Conservation (phyloP, 1,284 basidiomycete species). For the Heterobasidion occidentale region DNA sequence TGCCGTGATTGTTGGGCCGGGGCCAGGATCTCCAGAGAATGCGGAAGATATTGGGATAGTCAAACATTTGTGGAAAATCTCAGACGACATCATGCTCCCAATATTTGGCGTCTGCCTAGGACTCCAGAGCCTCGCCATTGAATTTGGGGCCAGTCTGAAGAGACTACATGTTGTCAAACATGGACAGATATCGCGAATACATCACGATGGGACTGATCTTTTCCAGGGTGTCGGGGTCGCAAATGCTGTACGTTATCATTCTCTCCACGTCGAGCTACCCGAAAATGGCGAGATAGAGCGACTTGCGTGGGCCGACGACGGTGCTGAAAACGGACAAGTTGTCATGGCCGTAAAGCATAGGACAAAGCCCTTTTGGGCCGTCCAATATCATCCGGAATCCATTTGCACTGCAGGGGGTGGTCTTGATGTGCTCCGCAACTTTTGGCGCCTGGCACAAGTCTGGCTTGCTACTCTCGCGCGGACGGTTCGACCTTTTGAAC, state of each 20-base stretch:
- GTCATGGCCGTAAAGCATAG: constrained; percentile 67
- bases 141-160: constrained; percentile 59
- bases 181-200: constrained; percentile 69
- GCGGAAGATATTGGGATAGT: constrained; percentile 59
- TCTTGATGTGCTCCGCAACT: constrained; percentile 56
- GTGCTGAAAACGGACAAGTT: constrained; percentile 53
- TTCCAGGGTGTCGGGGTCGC: constrained; percentile 57
- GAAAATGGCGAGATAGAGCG: constrained; percentile 42
- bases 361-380: constrained; percentile 78
- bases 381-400: constrained; percentile 95
- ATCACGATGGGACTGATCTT: constrained; percentile 48
- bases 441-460: constrained; percentile 54
- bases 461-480: constrained; percentile 42
- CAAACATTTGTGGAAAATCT: constrained; percentile 56
- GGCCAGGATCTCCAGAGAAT: constrained; percentile 72
- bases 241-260: constrained; percentile 83
- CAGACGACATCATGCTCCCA: constrained; percentile 48
- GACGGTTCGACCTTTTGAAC: constrained; percentile 31
- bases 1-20: constrained; percentile 70
- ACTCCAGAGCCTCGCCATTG: constrained; percentile 81
- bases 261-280: constrained; percentile 50
- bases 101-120: constrained; percentile 90
- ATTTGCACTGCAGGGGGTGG: constrained; percentile 60
- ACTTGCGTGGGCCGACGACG: constrained; percentile 64
- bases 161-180: constrained; percentile 63